Evolutionary conservation across 805 yeast genomes (phyloP).

Genomic region (Debaryomyces tyrocola): DNA sequence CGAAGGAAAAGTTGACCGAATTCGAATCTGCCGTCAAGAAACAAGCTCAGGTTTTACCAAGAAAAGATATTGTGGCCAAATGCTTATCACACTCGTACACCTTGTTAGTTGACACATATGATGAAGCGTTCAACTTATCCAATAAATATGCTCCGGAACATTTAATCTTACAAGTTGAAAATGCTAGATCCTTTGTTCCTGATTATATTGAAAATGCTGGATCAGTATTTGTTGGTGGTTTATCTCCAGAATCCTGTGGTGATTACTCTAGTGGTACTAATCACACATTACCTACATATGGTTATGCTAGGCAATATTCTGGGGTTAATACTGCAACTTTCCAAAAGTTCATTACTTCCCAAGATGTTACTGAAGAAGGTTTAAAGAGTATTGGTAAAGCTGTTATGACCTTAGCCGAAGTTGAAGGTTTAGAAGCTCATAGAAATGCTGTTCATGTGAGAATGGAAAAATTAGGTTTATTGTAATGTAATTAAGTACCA

Average conservation of each 20-base stretch:
- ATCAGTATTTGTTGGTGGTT: conserved; percentile 92
- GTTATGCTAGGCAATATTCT: conserved; percentile 95
- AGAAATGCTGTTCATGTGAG: conserved; percentile 95
- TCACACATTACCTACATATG: conserved; percentile 98
- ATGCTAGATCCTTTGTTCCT: conserved; percentile 72
- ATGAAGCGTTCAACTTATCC: conserved; percentile 83
- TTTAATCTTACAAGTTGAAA: conserved; percentile 82
- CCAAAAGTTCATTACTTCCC: conserved; percentile 93
- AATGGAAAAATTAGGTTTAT: conserved; percentile 75
- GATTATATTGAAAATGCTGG: conserved; percentile 88
- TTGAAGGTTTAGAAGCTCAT: conserved; percentile 97
- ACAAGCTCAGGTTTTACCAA: conserved; percentile 83
- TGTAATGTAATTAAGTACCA: conserved; percentile 16
- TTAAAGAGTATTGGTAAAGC: conserved; percentile 89
- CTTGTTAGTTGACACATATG: conserved; percentile 63
- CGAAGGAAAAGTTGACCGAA: conserved; percentile 55
- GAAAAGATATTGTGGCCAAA: conserved; percentile 89
- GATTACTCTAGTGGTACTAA: conserved; percentile 98
- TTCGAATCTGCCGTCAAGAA: conserved; percentile 80
- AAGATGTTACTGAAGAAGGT: conserved; percentile 84
- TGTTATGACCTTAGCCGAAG: conserved; percentile 92
- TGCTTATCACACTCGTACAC: conserved; percentile 91
- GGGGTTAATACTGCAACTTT: conserved; percentile 96
- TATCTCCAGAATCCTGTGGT: conserved; percentile 97
- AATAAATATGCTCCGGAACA: conserved; percentile 98